A percentile compares a stretch with the other conserved stretches of the same genome.
Conservation (phyloP, 805 yeast genomes). For the Candida chilensis region DNA sequence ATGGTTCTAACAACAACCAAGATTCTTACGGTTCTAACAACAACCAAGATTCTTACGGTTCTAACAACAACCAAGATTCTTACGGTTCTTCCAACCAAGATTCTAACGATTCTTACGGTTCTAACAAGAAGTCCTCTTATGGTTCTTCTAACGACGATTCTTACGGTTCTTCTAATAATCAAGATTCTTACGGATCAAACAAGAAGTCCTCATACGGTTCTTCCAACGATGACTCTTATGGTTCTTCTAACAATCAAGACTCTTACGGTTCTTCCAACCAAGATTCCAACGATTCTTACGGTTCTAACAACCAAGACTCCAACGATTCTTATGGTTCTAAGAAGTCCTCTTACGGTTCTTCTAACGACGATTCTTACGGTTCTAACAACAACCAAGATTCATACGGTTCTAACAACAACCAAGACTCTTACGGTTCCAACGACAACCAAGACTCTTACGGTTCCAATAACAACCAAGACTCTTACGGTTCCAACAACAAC, state of each 20-base stretch:
- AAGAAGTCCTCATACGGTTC: background rate
- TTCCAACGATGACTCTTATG: background rate
- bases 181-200: constrained; percentile 1
- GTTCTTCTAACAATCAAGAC: background rate
- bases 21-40: constrained; percentile 1
- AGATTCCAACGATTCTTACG: constrained; percentile 1
- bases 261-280: background rate
- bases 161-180: background rate
- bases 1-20: background rate
- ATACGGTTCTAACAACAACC: constrained; percentile 1
- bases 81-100: background rate
- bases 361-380: background rate
- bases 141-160: constrained; percentile 1
- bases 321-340: constrained; percentile 1
- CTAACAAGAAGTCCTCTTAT: background rate
- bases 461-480: background rate
- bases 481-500: constrained; percentile 1
- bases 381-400: background rate
- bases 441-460: constrained; percentile 1
- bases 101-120: background rate
- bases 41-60: constrained; percentile 1
- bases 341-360: constrained; percentile 1
- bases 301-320: background rate
- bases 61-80: background rate
- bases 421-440: background rate